Percentiles rank a stretch among this genome's conserved stretches.
These are phyloP conservation scores for Pseudocercospora fuligena DNA, from an alignment of 2,329 filamentous ascomycete species.

Conservation along the genomic window DNA sequence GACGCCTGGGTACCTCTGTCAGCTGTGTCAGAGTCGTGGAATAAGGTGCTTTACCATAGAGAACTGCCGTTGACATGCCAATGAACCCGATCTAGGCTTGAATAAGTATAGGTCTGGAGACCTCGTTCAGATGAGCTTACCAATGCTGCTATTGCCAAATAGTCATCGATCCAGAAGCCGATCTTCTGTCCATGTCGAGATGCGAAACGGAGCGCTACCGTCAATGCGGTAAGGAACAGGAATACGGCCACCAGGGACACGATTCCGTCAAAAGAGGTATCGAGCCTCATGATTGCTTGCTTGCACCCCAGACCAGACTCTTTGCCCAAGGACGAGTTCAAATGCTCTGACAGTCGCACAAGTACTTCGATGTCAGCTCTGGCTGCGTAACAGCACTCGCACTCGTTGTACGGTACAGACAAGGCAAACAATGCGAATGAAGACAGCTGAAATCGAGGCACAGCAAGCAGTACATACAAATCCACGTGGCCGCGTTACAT, in stretches of 20 bases:
- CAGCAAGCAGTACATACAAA: too few species aligned
- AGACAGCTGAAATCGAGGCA: too few species aligned
- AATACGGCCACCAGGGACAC: slow-evolving; percentile 3
- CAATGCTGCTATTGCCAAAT: slow-evolving; percentile 6
- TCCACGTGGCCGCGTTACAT: too few species aligned
- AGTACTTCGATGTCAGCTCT: too few species aligned
- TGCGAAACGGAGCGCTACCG: neutral
- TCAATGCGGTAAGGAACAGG: slow-evolving; percentile 3
- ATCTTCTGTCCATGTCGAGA: slow-evolving; percentile 8
- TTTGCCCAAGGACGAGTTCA: too few species aligned
- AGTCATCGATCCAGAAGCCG: slow-evolving; percentile 3
- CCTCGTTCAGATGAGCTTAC: neutral
- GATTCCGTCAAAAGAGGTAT: neutral
- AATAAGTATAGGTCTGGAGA: neutral
- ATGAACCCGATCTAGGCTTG: slow-evolving; percentile 5
- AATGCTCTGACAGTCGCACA: too few species aligned
- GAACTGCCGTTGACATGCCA: neutral
- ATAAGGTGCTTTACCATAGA: neutral
- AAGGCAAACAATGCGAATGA: too few species aligned
- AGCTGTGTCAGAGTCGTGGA: neutral
- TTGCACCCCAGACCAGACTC: too few species aligned
- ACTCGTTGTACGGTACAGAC: too few species aligned
- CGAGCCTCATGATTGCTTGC: neutral
- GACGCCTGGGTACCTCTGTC: neutral
- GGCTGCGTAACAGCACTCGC: too few species aligned